Evolutionary conservation across 768 basidiomycete genomes (phyloP).

Genomic region (Tylopilus subfusipes): DNA sequence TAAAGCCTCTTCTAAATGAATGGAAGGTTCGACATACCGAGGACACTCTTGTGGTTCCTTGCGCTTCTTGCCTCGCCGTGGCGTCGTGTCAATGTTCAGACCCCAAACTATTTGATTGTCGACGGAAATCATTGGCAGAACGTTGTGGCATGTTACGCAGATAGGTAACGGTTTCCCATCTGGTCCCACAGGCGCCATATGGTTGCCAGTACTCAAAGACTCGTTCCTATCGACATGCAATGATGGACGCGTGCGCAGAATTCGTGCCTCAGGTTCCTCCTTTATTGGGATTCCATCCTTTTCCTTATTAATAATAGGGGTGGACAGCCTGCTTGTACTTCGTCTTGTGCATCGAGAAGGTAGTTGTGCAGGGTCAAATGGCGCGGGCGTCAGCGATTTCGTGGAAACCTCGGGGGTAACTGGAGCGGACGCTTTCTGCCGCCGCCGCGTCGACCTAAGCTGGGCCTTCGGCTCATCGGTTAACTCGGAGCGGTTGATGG

Average conservation of each 20-base stretch:
- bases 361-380: slow-evolving; percentile 23
- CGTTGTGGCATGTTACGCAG: slow-evolving; percentile 68
- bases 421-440: slow-evolving; percentile 43
- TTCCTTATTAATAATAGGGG: slow-evolving; percentile 31
- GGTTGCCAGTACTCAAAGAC: slow-evolving; percentile 36
- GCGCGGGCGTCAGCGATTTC: slow-evolving; percentile 37
- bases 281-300: slow-evolving; percentile 44
- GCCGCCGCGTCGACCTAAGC: slow-evolving; percentile 56
- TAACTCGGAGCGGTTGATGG: slow-evolving; percentile 29
- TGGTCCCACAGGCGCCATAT: slow-evolving; percentile 49
- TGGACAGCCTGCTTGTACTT: slow-evolving; percentile 32
- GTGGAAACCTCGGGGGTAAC: slow-evolving; percentile 48
- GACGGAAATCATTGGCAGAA: slow-evolving; percentile 73
- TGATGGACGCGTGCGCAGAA: slow-evolving; percentile 47
- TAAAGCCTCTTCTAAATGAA: slow-evolving; percentile 22
- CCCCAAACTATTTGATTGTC: slow-evolving; percentile 78
- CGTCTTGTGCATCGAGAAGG: slow-evolving; percentile 30
- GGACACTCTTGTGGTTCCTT: slow-evolving; percentile 70
- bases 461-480: slow-evolving; percentile 29
- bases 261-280: slow-evolving; percentile 48
- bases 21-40: slow-evolving; percentile 43
- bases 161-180: slow-evolving; percentile 67
- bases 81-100: slow-evolving; percentile 46
- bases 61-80: slow-evolving; percentile 48
- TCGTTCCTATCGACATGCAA: slow-evolving; percentile 37